Conservation (phyloP, 75 land plant species). For the Cryptomeria japonica region DNA sequence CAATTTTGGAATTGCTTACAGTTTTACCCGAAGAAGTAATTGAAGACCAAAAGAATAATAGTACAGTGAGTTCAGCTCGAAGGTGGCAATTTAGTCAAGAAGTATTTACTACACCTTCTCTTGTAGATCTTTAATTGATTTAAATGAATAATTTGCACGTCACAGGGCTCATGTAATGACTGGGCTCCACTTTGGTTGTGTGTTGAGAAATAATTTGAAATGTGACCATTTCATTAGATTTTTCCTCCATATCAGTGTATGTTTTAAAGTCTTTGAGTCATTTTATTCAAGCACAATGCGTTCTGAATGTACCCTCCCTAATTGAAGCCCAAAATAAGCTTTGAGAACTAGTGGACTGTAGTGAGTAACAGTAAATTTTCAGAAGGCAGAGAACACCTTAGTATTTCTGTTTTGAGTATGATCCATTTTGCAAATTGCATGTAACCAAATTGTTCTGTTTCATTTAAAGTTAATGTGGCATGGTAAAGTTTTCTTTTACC, state of each 20-base stretch:
- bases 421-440: background rate
- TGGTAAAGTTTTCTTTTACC: too few relatives aligned
- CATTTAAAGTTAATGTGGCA: too few relatives aligned
- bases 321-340: background rate
- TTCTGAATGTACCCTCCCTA: background rate
- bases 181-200: background rate
- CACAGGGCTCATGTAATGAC: background rate
- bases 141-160: background rate
- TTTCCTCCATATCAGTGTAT: background rate
- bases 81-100: constrained; percentile 78
- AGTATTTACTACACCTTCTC: constrained; percentile 36
- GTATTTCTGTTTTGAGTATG: background rate
- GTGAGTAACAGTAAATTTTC: background rate
- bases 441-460: too few relatives aligned
- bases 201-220: background rate
- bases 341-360: background rate
- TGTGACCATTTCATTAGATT: background rate
- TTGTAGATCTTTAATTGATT: background rate
- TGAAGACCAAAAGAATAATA: constrained; percentile 58
- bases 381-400: background rate
- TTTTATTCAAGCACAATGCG: background rate
- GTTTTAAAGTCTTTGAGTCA: background rate
- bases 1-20: constrained; percentile 90
- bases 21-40: constrained; percentile 91
- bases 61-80: constrained; percentile 44